A percentile compares a stretch with the other conserved stretches of the same genome.
These are phyloP conservation scores for Musa beccarii DNA, from an alignment of 176 grass and related monocot species.

Conservation along the genomic window DNA sequence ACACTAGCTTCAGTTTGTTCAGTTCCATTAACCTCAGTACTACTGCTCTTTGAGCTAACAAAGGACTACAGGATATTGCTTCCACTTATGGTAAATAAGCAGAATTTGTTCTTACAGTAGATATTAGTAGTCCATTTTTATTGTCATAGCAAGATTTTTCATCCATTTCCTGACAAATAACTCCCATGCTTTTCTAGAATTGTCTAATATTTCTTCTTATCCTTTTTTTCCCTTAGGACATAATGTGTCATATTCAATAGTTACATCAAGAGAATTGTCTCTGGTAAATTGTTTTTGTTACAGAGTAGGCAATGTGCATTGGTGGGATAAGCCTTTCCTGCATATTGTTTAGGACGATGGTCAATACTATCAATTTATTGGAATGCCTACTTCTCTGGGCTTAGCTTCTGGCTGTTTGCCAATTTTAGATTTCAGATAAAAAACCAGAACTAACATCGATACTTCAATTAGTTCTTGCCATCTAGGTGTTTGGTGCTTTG, in stretches of 20 bases:
- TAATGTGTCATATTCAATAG: not conserved
- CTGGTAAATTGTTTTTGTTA: not conserved
- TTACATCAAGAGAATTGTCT: not conserved
- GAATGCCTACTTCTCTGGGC: no score
- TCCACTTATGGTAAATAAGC: constrained; percentile 71
- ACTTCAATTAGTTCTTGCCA: no score
- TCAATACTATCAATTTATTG: no score
- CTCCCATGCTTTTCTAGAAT: not conserved
- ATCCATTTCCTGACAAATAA: not conserved
- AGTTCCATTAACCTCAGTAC: constrained; percentile 82
- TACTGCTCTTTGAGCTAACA: constrained; percentile 93
- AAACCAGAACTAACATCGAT: no score
- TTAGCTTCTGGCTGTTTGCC: no score
- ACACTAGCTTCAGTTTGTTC: constrained; percentile 92
- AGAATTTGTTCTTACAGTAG: not conserved
- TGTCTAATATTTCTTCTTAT: not conserved
- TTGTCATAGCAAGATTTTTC: not conserved
- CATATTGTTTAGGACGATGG: no score
- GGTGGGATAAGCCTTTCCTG: no score
- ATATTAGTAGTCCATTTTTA: not conserved
- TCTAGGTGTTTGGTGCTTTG: no score
- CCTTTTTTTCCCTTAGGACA: not conserved
- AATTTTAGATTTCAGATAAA: no score
- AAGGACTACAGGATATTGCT: constrained; percentile 99
- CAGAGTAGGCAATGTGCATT: not conserved